Base-by-base conservation (phyloP, 306 rosid genomes). In the Canavalia ensiformis region DNA sequence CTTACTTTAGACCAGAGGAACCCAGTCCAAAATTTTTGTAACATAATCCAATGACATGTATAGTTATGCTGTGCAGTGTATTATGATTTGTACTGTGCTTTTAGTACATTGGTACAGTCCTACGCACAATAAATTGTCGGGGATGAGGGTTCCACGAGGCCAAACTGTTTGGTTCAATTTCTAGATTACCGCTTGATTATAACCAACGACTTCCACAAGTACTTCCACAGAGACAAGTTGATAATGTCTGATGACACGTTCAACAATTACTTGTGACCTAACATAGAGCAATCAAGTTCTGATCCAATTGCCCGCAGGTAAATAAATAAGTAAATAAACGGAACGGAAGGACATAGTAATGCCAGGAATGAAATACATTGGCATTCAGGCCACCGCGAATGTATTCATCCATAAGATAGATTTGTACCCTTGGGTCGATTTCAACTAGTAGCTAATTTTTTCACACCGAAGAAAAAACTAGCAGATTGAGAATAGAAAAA, bases 401-500 rank as follows among this genome's bases (percentile, higher is more conserved):
- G 55, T 51, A 72, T 25, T 30, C 25, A 3, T 69, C 56, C 59
- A 66, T 44, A 39, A 49, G 54, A 56, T 54, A 58, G 42, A 67
- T 39, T 37, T 39, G n/a, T n/a, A 60, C 4, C 47, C 44, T 76
- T 54, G 2, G 28, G 41, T 44, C 44, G n/a, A 25, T 41, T 57
- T 81, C 72, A 50, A 29, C 76, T 1, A 44, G 71, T 30, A 44
- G 54, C 69, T 12, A 29, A 50, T 51, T 30, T 76, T 78, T 76
- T 71, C 10, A 70, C 35, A 52, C 75, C 33, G 30, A 66, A 72
- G 60, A 60, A 52, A 62, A 52, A 78, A 18, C 6, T 63, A 56
- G 41, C 68, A 80, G 18, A 77, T 18, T 18, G 5, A 54, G 71
- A 18, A 52, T 33, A 34, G 1, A 46, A 11, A 49, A 77, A 49